Percentiles rank a stretch among this genome's conserved stretches.
Evolutionary conservation across 208 protist genomes (phyloP).

Genomic region (Wallacemonas sp.): DNA sequence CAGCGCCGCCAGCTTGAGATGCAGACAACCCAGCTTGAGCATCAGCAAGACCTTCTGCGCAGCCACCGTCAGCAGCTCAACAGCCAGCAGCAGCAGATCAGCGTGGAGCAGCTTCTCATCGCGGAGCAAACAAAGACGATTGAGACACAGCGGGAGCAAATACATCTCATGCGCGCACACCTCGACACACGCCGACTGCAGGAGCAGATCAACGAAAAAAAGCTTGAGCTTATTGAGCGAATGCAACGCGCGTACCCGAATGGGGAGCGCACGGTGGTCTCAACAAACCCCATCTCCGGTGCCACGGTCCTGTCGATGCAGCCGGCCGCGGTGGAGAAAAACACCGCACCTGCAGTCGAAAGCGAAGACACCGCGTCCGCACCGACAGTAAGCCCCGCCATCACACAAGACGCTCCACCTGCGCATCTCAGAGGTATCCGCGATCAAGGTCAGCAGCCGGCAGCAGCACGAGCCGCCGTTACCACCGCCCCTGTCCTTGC

Average conservation of each 20-base stretch:
- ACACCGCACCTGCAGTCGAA: no score
- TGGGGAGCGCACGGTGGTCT: neutral
- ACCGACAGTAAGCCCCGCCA: neutral
- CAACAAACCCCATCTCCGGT: neutral
- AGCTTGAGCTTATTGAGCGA: constrained; percentile 26
- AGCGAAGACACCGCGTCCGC: no score
- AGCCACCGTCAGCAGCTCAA: constrained; percentile 48
- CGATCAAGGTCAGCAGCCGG: neutral
- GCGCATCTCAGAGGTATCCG: constrained; percentile 15
- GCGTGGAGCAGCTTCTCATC: constrained; percentile 68
- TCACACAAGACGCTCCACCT: neutral
- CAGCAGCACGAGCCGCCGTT: neutral
- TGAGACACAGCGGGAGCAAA: constrained; percentile 63
- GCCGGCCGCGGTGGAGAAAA: neutral
- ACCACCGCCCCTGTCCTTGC: neutral
- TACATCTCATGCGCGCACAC: constrained; percentile 59
- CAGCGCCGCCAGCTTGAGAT: constrained; percentile 63
- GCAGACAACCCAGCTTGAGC: constrained; percentile 47
- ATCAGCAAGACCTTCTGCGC: constrained; percentile 47
- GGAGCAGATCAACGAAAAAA: constrained; percentile 28
- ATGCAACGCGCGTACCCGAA: constrained; percentile 14
- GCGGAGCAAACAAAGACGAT: constrained; percentile 74
- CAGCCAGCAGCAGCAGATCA: constrained; percentile 64
- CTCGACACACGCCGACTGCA: constrained; percentile 24
- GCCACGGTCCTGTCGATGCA: neutral